These are phyloP conservation scores for Pleurotus salmoneostramineus DNA, from an alignment of 768 basidiomycete species.

Conservation along the genomic window DNA sequence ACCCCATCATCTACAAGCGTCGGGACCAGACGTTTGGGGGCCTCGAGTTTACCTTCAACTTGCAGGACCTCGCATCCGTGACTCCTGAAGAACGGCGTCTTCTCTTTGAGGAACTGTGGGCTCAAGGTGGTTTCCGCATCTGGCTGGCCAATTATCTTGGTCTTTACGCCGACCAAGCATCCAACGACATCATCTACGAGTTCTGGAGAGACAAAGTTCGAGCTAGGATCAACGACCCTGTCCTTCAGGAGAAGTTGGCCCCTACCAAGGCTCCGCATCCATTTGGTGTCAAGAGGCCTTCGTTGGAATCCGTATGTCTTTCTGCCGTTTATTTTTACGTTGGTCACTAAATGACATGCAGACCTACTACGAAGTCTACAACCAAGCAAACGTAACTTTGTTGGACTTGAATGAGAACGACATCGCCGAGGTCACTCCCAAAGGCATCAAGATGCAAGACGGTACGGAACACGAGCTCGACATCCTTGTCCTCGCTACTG, in stretches of 20 bases:
- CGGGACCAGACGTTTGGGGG: conserved; percentile 19
- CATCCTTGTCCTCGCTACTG: conserved; percentile 14
- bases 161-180: conserved; percentile 13
- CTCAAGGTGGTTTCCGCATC: conserved; percentile 17
- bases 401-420: conserved; percentile 12
- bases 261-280: conserved; percentile 18
- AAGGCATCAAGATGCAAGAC: conserved; percentile 11
- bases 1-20: conserved; percentile 15
- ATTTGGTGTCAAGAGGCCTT: conserved; percentile 19
- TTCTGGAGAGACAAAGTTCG: conserved; percentile 22
- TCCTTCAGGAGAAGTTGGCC: conserved; percentile 19
- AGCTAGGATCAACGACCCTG: conserved; percentile 15
- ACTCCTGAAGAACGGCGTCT: conserved; percentile 17
- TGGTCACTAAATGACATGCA: not conserved
- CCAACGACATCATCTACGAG: conserved; percentile 17
- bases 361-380: conserved; percentile 10
- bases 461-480: conserved; percentile 13
- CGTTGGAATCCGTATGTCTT: conserved; percentile 13
- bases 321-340: not conserved
- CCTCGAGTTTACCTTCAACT: conserved; percentile 10
- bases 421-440: conserved; percentile 11
- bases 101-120: conserved; percentile 18
- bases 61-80: conserved; percentile 10
- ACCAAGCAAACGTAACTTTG: conserved; percentile 12
- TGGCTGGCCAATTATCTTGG: conserved; percentile 15